Percentiles rank a stretch among this genome's conserved stretches.
These are phyloP conservation scores for Hyaloperonospora arabidopsidis DNA, from an alignment of 352 stramenopile genomes.

Conservation along the genomic window DNA sequence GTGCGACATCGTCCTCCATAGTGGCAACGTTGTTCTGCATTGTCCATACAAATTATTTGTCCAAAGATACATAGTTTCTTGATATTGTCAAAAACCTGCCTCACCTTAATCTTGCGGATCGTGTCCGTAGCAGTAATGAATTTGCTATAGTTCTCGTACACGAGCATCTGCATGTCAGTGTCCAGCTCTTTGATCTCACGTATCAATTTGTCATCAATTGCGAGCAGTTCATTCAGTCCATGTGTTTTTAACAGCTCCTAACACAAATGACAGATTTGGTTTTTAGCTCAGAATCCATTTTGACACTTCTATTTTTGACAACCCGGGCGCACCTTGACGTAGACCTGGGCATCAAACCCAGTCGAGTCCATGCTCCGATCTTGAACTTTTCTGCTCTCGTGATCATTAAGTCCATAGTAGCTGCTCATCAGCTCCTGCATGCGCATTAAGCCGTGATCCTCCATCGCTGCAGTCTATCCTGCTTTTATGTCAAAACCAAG, in stretches of 20 bases:
- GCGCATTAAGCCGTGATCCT: slow-evolving; percentile 63
- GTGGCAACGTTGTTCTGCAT: slow-evolving; percentile 81
- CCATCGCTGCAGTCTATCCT: slow-evolving; percentile 13
- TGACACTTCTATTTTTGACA: background rate
- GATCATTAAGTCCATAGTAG: slow-evolving; percentile 81
- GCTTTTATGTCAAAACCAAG: no score
- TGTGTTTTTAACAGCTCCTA: slow-evolving; percentile 54
- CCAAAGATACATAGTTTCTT: slow-evolving; percentile 1
- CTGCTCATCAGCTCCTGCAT: slow-evolving; percentile 86
- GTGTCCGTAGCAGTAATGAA: slow-evolving; percentile 99
- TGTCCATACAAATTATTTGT: slow-evolving; percentile 1
- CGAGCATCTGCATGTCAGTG: slow-evolving; percentile 98
- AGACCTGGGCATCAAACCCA: slow-evolving; percentile 59
- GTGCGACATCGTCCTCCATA: slow-evolving; percentile 86
- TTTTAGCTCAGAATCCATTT: no score
- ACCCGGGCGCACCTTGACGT: slow-evolving; percentile 48
- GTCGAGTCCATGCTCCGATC: slow-evolving; percentile 69
- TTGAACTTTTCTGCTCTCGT: slow-evolving; percentile 58
- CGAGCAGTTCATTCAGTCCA: slow-evolving; percentile 64
- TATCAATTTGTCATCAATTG: slow-evolving; percentile 70
- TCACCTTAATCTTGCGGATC: slow-evolving; percentile 92
- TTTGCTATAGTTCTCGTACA: slow-evolving; percentile 99
- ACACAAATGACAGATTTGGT: no score
- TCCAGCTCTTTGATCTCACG: slow-evolving; percentile 92
- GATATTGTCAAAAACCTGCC: slow-evolving; percentile 3